These are phyloP conservation scores for Xylaria intraflava DNA, from an alignment of 495 filamentous ascomycete species.

Conservation along the genomic window DNA sequence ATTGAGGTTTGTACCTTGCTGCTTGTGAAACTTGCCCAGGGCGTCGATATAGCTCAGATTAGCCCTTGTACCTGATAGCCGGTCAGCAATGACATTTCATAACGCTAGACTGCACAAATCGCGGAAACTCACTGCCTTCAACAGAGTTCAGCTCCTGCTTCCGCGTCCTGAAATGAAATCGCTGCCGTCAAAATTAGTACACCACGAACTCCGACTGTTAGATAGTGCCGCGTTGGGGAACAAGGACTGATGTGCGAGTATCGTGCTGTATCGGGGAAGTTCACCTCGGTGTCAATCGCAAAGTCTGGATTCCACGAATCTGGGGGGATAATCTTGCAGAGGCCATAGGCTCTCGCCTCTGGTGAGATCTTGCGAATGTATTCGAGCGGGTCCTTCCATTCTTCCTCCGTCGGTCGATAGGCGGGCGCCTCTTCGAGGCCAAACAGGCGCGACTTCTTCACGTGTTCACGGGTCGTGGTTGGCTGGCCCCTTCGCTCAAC, in stretches of 20 bases:
- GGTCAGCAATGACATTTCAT: slow-evolving; percentile 4
- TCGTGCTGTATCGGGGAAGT: slow-evolving; percentile 20
- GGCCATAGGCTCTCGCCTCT: slow-evolving; percentile 78
- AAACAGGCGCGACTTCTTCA: slow-evolving; percentile 70
- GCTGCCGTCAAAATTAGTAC: slow-evolving; percentile 45
- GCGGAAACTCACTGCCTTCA: slow-evolving; percentile 78
- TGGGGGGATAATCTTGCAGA: slow-evolving; percentile 92
- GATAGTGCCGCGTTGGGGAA: slow-evolving; percentile 11
- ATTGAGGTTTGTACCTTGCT: slow-evolving; percentile 88
- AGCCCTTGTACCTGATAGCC: slow-evolving; percentile 70
- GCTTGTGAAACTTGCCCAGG: slow-evolving; percentile 92
- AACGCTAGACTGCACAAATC: neutral
- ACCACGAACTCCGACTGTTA: neutral
- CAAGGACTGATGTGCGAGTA: neutral
- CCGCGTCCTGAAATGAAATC: slow-evolving; percentile 93
- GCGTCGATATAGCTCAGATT: slow-evolving; percentile 96
- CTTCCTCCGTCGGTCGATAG: slow-evolving; percentile 82
- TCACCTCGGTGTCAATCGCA: slow-evolving; percentile 93
- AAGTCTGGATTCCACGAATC: slow-evolving; percentile 91
- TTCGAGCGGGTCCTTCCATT: slow-evolving; percentile 88
- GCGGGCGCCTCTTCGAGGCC: slow-evolving; percentile 86
- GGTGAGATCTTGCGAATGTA: slow-evolving; percentile 86
- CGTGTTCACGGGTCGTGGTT: slow-evolving; percentile 64
- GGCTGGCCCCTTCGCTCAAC: slow-evolving; percentile 86
- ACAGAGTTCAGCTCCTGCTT: slow-evolving; percentile 97